Conservation (phyloP, 129 eudicot species). For the Centrapalus pauciflorus region DNA sequence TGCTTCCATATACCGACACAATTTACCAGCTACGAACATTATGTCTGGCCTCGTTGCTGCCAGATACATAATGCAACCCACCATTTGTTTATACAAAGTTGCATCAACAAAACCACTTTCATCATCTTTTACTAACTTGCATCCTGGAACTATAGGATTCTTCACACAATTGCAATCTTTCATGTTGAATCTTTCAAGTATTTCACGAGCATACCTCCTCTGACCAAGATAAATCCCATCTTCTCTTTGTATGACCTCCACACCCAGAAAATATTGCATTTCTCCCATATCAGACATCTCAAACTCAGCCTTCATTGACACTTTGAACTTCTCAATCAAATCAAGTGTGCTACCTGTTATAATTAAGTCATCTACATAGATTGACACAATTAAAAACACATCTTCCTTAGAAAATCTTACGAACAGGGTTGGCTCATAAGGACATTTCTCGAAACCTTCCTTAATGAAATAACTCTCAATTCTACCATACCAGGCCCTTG, state of each 20-base stretch:
- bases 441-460: background rate
- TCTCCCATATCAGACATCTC: constrained; percentile 7
- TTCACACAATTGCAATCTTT: too few species aligned
- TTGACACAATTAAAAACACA: background rate
- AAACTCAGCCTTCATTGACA: background rate
- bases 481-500: background rate
- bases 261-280: too few species aligned
- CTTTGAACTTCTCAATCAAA: background rate
- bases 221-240: too few species aligned
- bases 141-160: too few species aligned
- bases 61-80: background rate
- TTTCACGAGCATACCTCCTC: too few species aligned
- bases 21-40: too few species aligned
- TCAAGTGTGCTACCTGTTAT: background rate
- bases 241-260: too few species aligned
- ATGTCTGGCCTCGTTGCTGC: background rate
- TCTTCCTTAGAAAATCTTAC: background rate
- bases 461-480: background rate
- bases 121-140: background rate
- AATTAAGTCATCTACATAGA: background rate
- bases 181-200: too few species aligned
- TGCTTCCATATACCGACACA: background rate
- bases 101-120: background rate
- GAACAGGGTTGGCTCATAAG: background rate
- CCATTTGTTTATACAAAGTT: background rate